Conservation (phyloP, 106 monocot species). For the Allium cepa region DNA sequence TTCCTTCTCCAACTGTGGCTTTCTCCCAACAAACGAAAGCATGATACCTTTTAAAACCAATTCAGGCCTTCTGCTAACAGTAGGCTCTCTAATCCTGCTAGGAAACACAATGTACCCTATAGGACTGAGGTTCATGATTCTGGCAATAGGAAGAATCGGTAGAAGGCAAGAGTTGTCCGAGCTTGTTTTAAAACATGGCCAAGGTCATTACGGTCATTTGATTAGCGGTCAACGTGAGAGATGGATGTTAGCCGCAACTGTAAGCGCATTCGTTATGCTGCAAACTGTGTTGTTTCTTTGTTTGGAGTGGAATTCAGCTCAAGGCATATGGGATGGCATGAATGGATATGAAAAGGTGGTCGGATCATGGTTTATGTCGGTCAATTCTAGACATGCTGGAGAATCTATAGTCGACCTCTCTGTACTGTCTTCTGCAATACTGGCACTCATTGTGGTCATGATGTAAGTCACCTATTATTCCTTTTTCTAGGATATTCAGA, state of each 20-base stretch:
- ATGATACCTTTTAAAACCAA: conserved; percentile 37
- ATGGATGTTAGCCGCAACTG: conserved; percentile 19
- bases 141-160: conserved; percentile 10
- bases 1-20: conserved; percentile 33
- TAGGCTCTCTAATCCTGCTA: conserved; percentile 22
- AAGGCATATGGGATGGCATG: conserved; percentile 14
- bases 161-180: conserved; percentile 4
- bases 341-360: conserved; percentile 12
- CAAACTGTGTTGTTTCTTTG: conserved; percentile 33
- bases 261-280: conserved; percentile 15
- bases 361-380: conserved; percentile 21
- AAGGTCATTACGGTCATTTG: neutral
- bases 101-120: conserved; percentile 44
- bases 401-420: conserved; percentile 49
- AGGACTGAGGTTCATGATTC: conserved; percentile 14
- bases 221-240: neutral
- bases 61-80: conserved; percentile 29
- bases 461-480: conserved; percentile 10
- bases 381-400: conserved; percentile 58
- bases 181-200: neutral
- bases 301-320: conserved; percentile 50
- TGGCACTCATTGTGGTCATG: neutral
- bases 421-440: conserved; percentile 24
- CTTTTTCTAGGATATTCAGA: too few relatives aligned
- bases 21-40: conserved; percentile 52